These are phyloP conservation scores for Westerdykella sp. DNA, from an alignment of 2,329 filamentous ascomycete species.

Conservation along the genomic window DNA sequence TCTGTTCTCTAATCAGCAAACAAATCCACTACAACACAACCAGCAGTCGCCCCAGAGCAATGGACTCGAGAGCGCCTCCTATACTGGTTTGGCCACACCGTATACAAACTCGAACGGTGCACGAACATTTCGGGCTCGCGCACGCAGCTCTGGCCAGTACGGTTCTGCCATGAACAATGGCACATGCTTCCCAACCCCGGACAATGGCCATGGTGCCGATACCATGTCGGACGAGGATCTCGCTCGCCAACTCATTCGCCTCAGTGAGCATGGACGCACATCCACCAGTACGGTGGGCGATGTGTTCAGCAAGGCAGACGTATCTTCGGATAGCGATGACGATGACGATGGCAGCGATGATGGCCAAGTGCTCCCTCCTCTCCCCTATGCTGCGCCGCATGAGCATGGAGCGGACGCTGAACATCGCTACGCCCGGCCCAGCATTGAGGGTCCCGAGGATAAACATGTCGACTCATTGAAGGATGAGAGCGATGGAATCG, in stretches of 20 bases:
- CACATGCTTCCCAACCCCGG: slow-evolving; percentile 75
- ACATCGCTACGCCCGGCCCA: slow-evolving; percentile 34
- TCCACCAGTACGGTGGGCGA: slow-evolving; percentile 92
- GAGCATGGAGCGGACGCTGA: too few species aligned
- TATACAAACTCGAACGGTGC: slow-evolving; percentile 30
- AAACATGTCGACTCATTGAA: slow-evolving; percentile 49
- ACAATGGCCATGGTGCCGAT: slow-evolving; percentile 74
- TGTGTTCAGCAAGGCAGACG: slow-evolving; percentile 83
- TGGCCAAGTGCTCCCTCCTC: slow-evolving; percentile 31
- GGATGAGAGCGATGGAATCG: slow-evolving; percentile 47
- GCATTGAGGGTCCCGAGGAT: slow-evolving; percentile 55
- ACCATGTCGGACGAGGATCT: slow-evolving; percentile 99
- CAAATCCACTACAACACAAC: slow-evolving; percentile 69
- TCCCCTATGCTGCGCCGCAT: slow-evolving; percentile 24
- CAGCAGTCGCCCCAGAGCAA: slow-evolving; percentile 82
- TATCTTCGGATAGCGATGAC: slow-evolving; percentile 41
- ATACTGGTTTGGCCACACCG: slow-evolving; percentile 27
- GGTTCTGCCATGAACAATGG: slow-evolving; percentile 43
- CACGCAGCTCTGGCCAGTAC: slow-evolving; percentile 34
- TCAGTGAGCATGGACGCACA: slow-evolving; percentile 88
- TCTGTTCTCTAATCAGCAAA: slow-evolving; percentile 67
- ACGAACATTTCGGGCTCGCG: slow-evolving; percentile 31
- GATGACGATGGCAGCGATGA: slow-evolving; percentile 70
- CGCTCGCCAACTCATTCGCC: slow-evolving; percentile 90
- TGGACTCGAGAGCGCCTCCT: slow-evolving; percentile 25